phyloP scores from a whole-genome alignment of 306 rosid genomes.

The Pterocarpus santalinus region DNA sequence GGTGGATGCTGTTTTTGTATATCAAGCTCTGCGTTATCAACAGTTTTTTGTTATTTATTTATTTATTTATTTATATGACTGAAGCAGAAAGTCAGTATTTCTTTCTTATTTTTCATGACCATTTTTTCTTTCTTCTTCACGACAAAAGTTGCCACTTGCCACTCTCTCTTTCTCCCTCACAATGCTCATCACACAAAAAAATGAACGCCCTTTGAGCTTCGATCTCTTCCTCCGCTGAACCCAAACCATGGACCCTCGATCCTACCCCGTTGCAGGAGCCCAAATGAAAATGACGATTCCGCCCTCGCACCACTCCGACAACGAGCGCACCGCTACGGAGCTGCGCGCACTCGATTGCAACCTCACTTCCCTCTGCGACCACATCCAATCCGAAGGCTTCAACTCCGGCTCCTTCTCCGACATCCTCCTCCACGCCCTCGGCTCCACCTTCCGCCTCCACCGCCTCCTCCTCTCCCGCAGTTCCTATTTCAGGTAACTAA shows the following conservation, averaged over 20 bases:
- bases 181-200: not conserved
- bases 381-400: conserved; percentile 94
- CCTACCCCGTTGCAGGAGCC: conserved; percentile 42
- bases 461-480: conserved; percentile 97
- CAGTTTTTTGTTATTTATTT: too few species aligned
- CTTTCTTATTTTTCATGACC: not conserved
- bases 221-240: not conserved
- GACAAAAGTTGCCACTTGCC: not conserved
- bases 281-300: conserved; percentile 69
- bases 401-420: conserved; percentile 89
- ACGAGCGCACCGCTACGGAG: conserved; percentile 70
- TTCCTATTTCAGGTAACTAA: conserved; percentile 86
- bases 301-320: conserved; percentile 75
- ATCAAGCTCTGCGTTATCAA: too few species aligned
- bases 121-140: too few species aligned
- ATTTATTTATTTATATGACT: too few species aligned
- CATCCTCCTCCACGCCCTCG: conserved; percentile 83
- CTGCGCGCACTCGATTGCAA: conserved; percentile 90
- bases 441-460: conserved; percentile 90
- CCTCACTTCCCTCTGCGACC: conserved; percentile 93
- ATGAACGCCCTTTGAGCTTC: not conserved
- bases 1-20: too few species aligned
- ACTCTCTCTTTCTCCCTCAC: not conserved
- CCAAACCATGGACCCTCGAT: conserved; percentile 35
- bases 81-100: too few species aligned